Percentiles rank a stretch among this genome's conserved stretches.
phyloP scores from a whole-genome alignment of 2,329 filamentous ascomycete species.

The Aspergillus phoenicis region DNA sequence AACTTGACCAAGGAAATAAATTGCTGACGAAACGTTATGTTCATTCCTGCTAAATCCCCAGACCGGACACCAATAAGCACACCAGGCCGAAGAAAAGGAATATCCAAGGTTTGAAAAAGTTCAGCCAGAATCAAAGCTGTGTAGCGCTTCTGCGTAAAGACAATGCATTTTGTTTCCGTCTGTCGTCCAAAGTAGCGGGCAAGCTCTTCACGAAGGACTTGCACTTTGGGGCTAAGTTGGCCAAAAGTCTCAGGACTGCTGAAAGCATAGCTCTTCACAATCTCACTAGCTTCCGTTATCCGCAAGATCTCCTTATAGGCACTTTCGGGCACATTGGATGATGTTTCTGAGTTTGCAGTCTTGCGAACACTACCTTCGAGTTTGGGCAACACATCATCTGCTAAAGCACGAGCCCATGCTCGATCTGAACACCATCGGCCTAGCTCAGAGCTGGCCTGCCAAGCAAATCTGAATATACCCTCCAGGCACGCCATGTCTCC shows the following conservation, averaged over 20 bases:
- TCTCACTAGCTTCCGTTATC: slow-evolving; percentile 60
- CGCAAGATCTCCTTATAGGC: slow-evolving; percentile 58
- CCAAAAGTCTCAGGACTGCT: slow-evolving; percentile 38
- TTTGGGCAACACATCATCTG: slow-evolving; percentile 63
- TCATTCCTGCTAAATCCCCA: slow-evolving; percentile 58
- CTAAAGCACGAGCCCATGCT: slow-evolving; percentile 73
- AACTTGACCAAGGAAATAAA: slow-evolving; percentile 70
- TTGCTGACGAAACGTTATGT: slow-evolving; percentile 72
- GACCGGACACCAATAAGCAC: slow-evolving; percentile 65
- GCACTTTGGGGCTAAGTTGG: slow-evolving; percentile 72
- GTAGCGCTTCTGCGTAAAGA: slow-evolving; percentile 80
- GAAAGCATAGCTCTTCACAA: slow-evolving; percentile 59
- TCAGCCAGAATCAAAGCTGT: slow-evolving; percentile 74
- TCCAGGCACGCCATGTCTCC: slow-evolving; percentile 56
- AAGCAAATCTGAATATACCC: slow-evolving; percentile 62
- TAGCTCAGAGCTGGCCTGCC: slow-evolving; percentile 64
- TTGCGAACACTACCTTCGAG: slow-evolving; percentile 55
- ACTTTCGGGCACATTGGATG: slow-evolving; percentile 30
- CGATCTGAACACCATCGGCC: slow-evolving; percentile 84
- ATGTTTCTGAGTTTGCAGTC: slow-evolving; percentile 4
- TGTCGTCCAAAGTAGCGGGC: slow-evolving; percentile 62
- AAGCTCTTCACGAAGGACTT: slow-evolving; percentile 63
- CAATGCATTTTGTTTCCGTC: slow-evolving; percentile 71
- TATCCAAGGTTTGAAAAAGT: slow-evolving; percentile 63
- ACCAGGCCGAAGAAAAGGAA: slow-evolving; percentile 62